Evolutionary conservation across 176 grass and related monocot genomes (phyloP), one percentile per base, ranked within the genome.

Genomic region (Oropetium thomaeum): DNA sequence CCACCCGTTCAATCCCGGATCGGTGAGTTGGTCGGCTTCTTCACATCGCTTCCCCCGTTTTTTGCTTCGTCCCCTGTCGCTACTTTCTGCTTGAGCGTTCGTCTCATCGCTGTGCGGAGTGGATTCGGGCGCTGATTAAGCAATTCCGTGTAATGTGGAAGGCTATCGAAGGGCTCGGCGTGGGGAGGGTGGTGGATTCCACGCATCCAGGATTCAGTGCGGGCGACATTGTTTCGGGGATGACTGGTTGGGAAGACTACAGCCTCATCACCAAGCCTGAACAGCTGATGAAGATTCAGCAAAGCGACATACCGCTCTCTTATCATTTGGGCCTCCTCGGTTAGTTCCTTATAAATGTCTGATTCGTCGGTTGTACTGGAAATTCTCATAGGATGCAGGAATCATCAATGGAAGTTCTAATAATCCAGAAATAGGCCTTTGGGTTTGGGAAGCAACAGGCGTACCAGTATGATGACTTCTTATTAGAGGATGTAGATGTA

Each of bases 241-340:
- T 97, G 37, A 93, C 85, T 41, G 88, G 90, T 11, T 97, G 94
- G 94, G 94, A 93, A 83, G 94, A 97, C 15, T 97, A 93, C 67
- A 93, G 83, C 35, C 29, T 87, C 40, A 91, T 91, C 41, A 41
- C 49, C 28, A 91, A 73, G 49, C 78, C 90, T 22, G 83, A 89
- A 17, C 86, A 83, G 66, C 77, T 91, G 29, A 85, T 33, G 23
- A 97, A 89, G 85, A 85, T 97, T 38, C 69, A 79, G 59, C 60
- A 54, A 23, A 82, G 42, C 12, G 83, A 89, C 40, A 48, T 89
- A 32, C 94, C 88, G 3, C 90, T 97, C n/a, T 97, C 94, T 3
- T 93, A 89, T 17, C 81, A 97, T 58, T 20, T 97, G 17, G 88
- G 90, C 26, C 90, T 93, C 19, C 83, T 93, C 32, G 90, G 90